Evolutionary conservation across 108 stramenopile genomes (phyloP), one percentile per base, ranked within the genome.

Genomic region (Parmales sp.): DNA sequence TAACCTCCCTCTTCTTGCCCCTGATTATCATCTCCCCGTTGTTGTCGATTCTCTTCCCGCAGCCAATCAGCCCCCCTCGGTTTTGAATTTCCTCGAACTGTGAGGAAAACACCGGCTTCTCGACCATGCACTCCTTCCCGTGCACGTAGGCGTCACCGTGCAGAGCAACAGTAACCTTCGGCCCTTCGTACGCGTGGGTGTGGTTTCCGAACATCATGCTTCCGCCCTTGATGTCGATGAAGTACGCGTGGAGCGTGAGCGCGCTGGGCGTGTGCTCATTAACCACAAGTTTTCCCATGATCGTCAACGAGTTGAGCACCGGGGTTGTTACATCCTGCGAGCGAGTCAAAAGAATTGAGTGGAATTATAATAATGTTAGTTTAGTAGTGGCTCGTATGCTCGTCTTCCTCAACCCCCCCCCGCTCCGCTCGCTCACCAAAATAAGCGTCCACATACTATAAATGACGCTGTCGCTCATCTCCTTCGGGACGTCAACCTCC

Each of bases 111-210:
- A 36, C 26, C 1, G 44, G 44, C 23, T 48, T 67, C 28, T 48
- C 29, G 20, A 26, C 18, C 1, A 18, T 19, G 45, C 31, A 45
- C 26, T 28, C 54, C 54, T 60, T 60, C 16, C 54, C 54, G 54
- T 60, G 54, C 6, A 46, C 23, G 29, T 67, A 67, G 28, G 43
- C 29, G 31, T 67, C 66, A 2, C 66, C 66, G 66, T 67, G 66
- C 11, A 67, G 37, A 16, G 2, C 2, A 11, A 67, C 29, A 8
- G 66, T 67, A 16, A 45, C 25, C 45, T 16, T 46, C 66, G 66
- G 31, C 26, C 39, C 45, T 20, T 41, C 37, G 45, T 67, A 28
- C 31, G 66, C 45, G 29, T 67, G 29, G 45, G 44, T n/a, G 26
- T 1, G 6, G 45, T 34, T 67, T 20, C 66, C 66, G 28, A 67